Percentiles rank a stretch among this genome's conserved stretches.
Evolutionary conservation across 1,139 yeast species (phyloP).

Genomic region (Saccharomyces hybrid): DNA sequence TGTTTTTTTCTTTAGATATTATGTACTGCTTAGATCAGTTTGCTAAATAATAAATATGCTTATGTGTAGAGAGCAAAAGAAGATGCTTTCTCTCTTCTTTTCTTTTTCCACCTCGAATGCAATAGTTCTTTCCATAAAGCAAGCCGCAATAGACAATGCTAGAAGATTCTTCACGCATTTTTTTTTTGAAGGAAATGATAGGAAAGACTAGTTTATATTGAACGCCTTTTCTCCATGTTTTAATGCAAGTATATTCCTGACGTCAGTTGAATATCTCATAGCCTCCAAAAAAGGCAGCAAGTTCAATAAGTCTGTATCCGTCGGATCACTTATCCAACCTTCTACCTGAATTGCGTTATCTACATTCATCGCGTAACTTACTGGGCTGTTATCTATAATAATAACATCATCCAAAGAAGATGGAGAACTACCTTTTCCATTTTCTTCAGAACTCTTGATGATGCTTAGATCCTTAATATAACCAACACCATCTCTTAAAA

Average conservation of each 20-base stretch:
- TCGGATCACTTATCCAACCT: conserved; percentile 96
- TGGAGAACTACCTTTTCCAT: conserved; percentile 25
- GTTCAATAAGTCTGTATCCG: conserved; percentile 73
- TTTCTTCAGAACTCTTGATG: conserved; percentile 24
- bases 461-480: conserved; percentile 77
- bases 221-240: conserved; percentile 71
- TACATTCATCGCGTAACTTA: conserved; percentile 75
- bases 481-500: conserved; percentile 69
- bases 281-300: conserved; percentile 76
- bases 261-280: conserved; percentile 75
- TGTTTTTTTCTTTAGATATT: no score
- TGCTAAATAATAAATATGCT: no score
- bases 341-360: conserved; percentile 88
- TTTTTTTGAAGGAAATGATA: no score
- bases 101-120: background rate
- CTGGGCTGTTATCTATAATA: conserved; percentile 87
- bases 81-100: background rate
- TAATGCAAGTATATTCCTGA: conserved; percentile 69
- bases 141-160: background rate
- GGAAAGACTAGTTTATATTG: conserved; percentile 9
- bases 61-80: background rate
- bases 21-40: no score
- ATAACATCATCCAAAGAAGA: conserved; percentile 56
- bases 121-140: no score
- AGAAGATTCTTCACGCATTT: background rate